phyloP scores from a whole-genome alignment of 2,329 filamentous ascomycete species.

The Pseudocercospora fuligena region DNA sequence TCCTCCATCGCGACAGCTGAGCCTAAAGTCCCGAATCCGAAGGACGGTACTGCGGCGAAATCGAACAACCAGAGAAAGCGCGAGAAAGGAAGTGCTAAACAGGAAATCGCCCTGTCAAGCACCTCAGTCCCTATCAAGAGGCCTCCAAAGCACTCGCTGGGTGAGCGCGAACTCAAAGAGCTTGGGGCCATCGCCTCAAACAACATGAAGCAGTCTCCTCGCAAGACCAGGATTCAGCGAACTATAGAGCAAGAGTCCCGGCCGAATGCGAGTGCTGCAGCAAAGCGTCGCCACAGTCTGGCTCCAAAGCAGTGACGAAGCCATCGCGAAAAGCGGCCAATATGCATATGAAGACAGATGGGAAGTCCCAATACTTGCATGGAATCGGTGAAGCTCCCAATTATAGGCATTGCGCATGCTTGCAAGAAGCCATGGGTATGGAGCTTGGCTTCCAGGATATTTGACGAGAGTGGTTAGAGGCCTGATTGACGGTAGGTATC shows the following conservation, averaged over 20 bases:
- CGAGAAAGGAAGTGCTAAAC: background rate
- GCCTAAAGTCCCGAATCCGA: background rate
- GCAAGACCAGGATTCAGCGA: slow-evolving; percentile 24
- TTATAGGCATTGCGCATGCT: background rate
- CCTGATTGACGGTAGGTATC: background rate
- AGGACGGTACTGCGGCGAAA: background rate
- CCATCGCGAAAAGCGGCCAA: background rate
- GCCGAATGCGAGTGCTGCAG: slow-evolving; percentile 22
- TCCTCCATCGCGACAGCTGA: background rate
- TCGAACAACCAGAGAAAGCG: background rate
- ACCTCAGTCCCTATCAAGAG: background rate
- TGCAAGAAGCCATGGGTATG: background rate
- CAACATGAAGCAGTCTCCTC: slow-evolving; percentile 37
- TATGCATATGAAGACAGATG: background rate
- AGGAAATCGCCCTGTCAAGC: background rate
- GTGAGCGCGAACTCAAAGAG: slow-evolving; percentile 6
- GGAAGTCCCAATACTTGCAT: background rate
- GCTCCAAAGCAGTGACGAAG: background rate
- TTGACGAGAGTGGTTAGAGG: background rate
- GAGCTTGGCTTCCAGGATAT: background rate
- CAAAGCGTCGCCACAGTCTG: slow-evolving; percentile 25
- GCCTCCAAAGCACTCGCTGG: background rate
- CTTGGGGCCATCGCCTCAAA: slow-evolving; percentile 13
- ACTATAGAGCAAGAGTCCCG: slow-evolving; percentile 13
- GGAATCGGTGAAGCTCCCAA: background rate